Percentiles rank a stretch among this genome's conserved stretches.
phyloP scores from a whole-genome alignment of 176 grass and related monocot genomes.

The Metroxylon sagu region DNA sequence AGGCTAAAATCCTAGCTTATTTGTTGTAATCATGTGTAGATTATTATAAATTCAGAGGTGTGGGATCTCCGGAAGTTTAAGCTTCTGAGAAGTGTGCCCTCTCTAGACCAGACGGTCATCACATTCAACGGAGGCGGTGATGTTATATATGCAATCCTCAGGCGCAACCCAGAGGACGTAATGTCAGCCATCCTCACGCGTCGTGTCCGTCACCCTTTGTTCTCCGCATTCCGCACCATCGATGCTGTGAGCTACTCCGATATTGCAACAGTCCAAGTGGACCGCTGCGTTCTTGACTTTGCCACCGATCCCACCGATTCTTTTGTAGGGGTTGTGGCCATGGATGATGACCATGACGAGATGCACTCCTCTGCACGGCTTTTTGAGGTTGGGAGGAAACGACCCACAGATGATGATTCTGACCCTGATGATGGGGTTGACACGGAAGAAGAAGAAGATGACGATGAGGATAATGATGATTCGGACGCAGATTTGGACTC shows the following conservation, averaged over 20 bases:
- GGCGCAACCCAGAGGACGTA: constrained; percentile 83
- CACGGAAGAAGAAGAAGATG: constrained; percentile 52
- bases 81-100: constrained; percentile 87
- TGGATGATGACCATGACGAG: constrained; percentile 92
- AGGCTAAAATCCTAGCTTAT: background rate
- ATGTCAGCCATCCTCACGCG: constrained; percentile 63
- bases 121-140: constrained; percentile 84
- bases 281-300: constrained; percentile 82
- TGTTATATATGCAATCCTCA: constrained; percentile 81
- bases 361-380: constrained; percentile 74
- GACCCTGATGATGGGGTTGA: constrained; percentile 89
- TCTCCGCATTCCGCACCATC: constrained; percentile 86
- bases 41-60: constrained; percentile 94
- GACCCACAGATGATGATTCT: constrained; percentile 84
- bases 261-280: constrained; percentile 86
- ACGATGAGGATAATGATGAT: constrained; percentile 65
- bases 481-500: constrained; percentile 40
- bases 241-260: constrained; percentile 82
- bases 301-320: constrained; percentile 73
- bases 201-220: constrained; percentile 72
- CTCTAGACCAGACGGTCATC: constrained; percentile 90
- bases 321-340: constrained; percentile 66
- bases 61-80: constrained; percentile 98
- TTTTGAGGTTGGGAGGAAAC: constrained; percentile 84
- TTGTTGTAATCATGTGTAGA: constrained; percentile 29